Base-by-base conservation (phyloP, 2,329 filamentous ascomycete genomes). In the Pestalotiopsis sp. region DNA sequence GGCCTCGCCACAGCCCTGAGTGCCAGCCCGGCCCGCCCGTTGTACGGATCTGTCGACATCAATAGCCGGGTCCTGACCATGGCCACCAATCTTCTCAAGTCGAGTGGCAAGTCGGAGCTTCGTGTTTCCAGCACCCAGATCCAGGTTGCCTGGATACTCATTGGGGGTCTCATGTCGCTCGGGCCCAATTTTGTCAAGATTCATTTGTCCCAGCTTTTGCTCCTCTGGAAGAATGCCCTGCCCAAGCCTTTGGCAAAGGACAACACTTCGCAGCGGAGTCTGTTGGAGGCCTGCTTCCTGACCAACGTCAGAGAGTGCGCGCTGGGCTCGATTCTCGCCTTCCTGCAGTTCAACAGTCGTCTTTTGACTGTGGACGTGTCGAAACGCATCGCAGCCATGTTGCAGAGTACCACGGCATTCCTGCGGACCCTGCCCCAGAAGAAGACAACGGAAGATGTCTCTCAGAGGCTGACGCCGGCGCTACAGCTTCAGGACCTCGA, bases 111-210 rank as follows among this genome's bases (percentile, higher is more conserved):
- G 77, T 96, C 94, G 1, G 95, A 99, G 78, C 84, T 99, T 66
- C 91, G 95, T 36, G 90, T 96, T 45, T 97, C 96, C 6, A 93
- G 93, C 75, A 97, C 94, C 1, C 96, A 99, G 77, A 94, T 99
- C 27, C 96, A 99, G 78, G 95, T 99, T 2, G 96, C 96, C 4
- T 99, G 96, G 95, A 97, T 97, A 62, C 84, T 99, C 68, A 97
- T 99, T 61, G 96, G 97, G 49, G 96, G 97, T 0, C 83, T 99
- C 67, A 98, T 98, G 95, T 94, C 95, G 0, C 87, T 99, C 0
- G 96, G 96, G 0, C 95, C 96, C 4, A 98, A 97, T 79, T 99
- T 99, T 79, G 95, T 98, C 80, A 99, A 99, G 82, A 98, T 98
- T 27, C 96, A 99, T 80, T 87, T 99, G 7, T 95, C 95, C 2